Percentiles rank a stretch among this genome's conserved stretches.
Conservation (phyloP, 148 eudicot species). For the Dianthus caryophyllus region DNA sequence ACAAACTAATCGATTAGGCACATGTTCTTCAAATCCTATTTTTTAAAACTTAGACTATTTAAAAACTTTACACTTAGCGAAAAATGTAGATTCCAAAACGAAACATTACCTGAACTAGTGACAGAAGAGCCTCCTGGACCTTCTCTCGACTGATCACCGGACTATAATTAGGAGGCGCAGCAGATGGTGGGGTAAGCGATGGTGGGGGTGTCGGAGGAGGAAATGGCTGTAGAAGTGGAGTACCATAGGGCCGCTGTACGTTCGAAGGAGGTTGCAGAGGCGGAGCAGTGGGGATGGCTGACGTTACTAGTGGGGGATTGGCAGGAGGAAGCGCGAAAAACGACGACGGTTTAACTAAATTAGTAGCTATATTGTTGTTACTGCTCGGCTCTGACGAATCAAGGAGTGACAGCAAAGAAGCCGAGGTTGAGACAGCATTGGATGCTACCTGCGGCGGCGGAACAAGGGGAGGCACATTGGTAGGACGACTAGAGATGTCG, state of each 20-base stretch:
- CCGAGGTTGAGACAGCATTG: conserved; percentile 38
- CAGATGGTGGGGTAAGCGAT: conserved; percentile 59
- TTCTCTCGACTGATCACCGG: conserved; percentile 61
- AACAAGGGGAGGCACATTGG: conserved; percentile 33
- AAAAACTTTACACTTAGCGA: no score
- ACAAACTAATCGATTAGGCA: neutral
- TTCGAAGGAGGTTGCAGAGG: conserved; percentile 56
- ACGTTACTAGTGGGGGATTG: conserved; percentile 35
- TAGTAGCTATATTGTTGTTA: conserved; percentile 34
- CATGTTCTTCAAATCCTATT: no score
- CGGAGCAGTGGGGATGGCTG: conserved; percentile 56
- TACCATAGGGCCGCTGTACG: conserved; percentile 62
- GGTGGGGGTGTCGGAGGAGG: conserved; percentile 88
- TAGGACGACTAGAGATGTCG: conserved; percentile 36
- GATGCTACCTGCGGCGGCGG: conserved; percentile 36
- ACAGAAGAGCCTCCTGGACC: conserved; percentile 54
- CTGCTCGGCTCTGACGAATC: conserved; percentile 38
- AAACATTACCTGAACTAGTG: conserved; percentile 56
- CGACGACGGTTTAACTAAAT: conserved; percentile 69
- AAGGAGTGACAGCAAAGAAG: conserved; percentile 41
- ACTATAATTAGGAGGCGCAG: conserved; percentile 40
- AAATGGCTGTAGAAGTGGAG: conserved; percentile 87
- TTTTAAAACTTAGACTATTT: no score
- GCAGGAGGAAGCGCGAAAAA: conserved; percentile 53
- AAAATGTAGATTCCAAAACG: no score